Conservation (phyloP, 305 asterid genomes). For the Andrographis paniculata region DNA sequence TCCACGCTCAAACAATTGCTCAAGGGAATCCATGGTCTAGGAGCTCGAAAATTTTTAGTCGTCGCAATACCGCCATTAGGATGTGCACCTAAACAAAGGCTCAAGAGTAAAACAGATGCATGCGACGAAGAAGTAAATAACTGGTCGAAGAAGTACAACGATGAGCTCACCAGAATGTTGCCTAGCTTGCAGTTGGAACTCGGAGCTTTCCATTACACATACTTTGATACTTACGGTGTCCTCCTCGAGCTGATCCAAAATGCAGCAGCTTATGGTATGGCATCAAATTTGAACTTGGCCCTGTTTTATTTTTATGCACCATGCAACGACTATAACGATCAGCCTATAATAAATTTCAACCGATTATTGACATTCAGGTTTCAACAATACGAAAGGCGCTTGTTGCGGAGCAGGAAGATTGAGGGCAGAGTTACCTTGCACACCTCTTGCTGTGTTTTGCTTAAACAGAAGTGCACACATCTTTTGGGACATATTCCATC, state of each 20-base stretch:
- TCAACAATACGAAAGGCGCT: conserved; percentile 46
- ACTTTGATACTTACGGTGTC: conserved; percentile 27
- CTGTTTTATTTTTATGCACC: not conserved
- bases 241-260: conserved; percentile 25
- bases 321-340: not conserved
- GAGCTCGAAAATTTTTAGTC: conserved; percentile 3
- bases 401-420: conserved; percentile 72
- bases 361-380: conserved; percentile 25
- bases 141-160: conserved; percentile 22
- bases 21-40: conserved; percentile 21
- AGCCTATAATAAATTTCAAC: no score
- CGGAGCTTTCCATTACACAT: conserved; percentile 37
- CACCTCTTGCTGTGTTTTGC: conserved; percentile 47
- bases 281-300: not conserved
- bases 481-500: conserved; percentile 79
- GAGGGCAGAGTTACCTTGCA: conserved; percentile 53
- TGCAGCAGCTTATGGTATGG: conserved; percentile 32
- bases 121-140: not conserved
- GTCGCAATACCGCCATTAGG: not conserved
- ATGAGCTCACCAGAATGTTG: conserved; percentile 31
- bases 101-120: not conserved
- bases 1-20: conserved; percentile 27
- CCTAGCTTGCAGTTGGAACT: conserved; percentile 33
- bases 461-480: conserved; percentile 42
- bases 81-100: not conserved